A percentile compares a stretch with the other conserved stretches of the same genome.
Conservation (phyloP, 371 early-diverging fungal genomes). For the Massospora cicadina region DNA sequence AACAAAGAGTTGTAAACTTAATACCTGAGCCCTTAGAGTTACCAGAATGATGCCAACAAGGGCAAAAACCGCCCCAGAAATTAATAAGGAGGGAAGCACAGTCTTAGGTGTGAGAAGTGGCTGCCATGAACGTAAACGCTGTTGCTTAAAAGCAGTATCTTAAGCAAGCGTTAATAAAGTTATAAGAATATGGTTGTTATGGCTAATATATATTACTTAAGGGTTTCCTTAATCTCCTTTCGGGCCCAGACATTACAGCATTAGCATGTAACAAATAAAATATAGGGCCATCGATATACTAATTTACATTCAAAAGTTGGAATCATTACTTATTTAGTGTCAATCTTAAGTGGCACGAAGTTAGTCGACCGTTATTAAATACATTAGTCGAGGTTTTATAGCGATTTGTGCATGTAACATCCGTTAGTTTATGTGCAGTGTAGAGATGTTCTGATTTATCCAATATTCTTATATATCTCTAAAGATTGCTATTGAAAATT, state of each 20-base stretch:
- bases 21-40: constrained; percentile 48
- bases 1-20: constrained; percentile 12
- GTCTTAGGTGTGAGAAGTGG: constrained; percentile 89
- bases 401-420: too few species aligned
- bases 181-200: background rate
- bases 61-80: constrained; percentile 62
- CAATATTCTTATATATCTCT: too few species aligned
- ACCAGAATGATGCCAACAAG: constrained; percentile 72
- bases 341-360: too few species aligned
- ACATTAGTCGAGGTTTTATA: too few species aligned
- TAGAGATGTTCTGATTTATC: too few species aligned
- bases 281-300: too few species aligned
- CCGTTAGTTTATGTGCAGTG: too few species aligned
- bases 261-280: too few species aligned
- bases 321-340: too few species aligned
- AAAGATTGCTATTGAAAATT: too few species aligned
- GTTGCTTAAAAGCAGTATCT: constrained; percentile 95
- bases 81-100: constrained; percentile 79
- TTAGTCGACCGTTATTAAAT: too few species aligned
- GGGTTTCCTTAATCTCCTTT: constrained; percentile 19
- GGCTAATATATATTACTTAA: constrained; percentile 12
- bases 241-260: constrained; percentile 12
- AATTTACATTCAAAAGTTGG: too few species aligned
- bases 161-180: background rate
- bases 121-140: constrained; percentile 95